Base-by-base conservation (phyloP, 164 flowering plant species). In the Berberis vulgaris region DNA sequence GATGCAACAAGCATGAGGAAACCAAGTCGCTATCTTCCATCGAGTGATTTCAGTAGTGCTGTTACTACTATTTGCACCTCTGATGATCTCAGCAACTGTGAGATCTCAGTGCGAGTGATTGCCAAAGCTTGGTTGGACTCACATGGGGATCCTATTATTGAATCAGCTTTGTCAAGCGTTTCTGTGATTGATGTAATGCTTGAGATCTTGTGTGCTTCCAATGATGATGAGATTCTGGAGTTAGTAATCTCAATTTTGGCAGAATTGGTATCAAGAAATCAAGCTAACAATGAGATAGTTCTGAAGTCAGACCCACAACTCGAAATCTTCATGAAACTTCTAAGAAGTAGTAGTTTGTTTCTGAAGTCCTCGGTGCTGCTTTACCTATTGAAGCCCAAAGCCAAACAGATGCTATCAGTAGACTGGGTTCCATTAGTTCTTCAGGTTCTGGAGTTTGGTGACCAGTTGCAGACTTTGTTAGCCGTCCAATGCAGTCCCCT, bases 391-490 rank as follows among this genome's bases (percentile, higher is more conserved):
- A 86, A 81, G 68, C 95, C 95, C 45, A 72, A 68, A 74, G 89
- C 89, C 5, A 83, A 81, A 54, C 89, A 84, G 73, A 80, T 88
- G 95, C 63, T 76, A 44, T 82, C 85, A 0, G 67, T 57, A 5
- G 86, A 86, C 39, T 88, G 86, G 89, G 66, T 86, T 9, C 85
- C 89, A n/a, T 61, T 86, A 49, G 74, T 78, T 40, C 81, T 86
- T 10, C 69, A 87, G 50, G 86, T 88, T 38, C 52, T 86, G n/a
- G 89, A 86, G 58, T 84, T 76, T 50, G 91, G 91, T 2, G 87
- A 77, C 49, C 79, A 73, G 54, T 42, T 80, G 58, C 90, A 84
- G 68, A 79, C 83, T 10, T 67, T 87, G 59, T 84, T 87, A 67
- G 76, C 81, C 1, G 77, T 85, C 38, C 73, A 68, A 43, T 79